phyloP scores from a whole-genome alignment of 805 yeast genomes.

The Candida ascalaphidarum region DNA sequence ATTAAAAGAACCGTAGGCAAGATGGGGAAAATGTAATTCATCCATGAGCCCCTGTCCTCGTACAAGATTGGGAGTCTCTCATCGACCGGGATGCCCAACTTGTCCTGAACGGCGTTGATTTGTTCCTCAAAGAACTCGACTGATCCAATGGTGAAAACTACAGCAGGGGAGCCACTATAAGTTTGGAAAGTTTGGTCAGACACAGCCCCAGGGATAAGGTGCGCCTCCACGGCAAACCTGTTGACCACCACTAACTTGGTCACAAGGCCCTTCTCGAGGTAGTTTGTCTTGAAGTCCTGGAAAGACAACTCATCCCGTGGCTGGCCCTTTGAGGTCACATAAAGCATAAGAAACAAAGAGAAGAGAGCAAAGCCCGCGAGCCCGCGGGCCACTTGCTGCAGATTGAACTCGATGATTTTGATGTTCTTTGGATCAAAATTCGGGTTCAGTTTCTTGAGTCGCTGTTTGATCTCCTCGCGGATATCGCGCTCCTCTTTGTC shows the following conservation, averaged over 20 bases:
- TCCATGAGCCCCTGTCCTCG: slow-evolving; percentile 56
- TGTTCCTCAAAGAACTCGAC: slow-evolving; percentile 81
- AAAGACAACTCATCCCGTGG: slow-evolving; percentile 44
- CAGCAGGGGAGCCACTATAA: slow-evolving; percentile 33
- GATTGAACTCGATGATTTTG: slow-evolving; percentile 17
- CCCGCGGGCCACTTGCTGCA: slow-evolving; percentile 5
- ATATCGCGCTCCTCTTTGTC: slow-evolving; percentile 22
- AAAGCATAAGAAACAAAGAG: slow-evolving; percentile 5
- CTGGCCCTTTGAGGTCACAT: slow-evolving; percentile 7
- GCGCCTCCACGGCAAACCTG: slow-evolving; percentile 63
- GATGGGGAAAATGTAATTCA: slow-evolving; percentile 59
- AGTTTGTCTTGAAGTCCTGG: slow-evolving; percentile 80
- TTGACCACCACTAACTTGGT: slow-evolving; percentile 67
- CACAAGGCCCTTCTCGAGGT: slow-evolving; percentile 72
- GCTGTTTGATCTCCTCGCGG: slow-evolving; percentile 24
- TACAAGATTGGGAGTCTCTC: slow-evolving; percentile 76
- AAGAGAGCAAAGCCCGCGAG: slow-evolving; percentile 13
- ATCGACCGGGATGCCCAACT: slow-evolving; percentile 53
- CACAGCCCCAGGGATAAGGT: slow-evolving; percentile 40
- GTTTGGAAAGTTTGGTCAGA: slow-evolving; percentile 32
- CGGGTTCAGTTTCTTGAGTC: slow-evolving; percentile 19
- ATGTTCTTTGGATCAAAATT: slow-evolving; percentile 19
- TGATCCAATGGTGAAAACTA: slow-evolving; percentile 80
- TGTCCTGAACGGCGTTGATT: slow-evolving; percentile 64
- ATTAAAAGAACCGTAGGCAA: slow-evolving; percentile 74